These are phyloP conservation scores for Cymbopogon citratus DNA, from an alignment of 176 grass and related monocot species.

Conservation along the genomic window DNA sequence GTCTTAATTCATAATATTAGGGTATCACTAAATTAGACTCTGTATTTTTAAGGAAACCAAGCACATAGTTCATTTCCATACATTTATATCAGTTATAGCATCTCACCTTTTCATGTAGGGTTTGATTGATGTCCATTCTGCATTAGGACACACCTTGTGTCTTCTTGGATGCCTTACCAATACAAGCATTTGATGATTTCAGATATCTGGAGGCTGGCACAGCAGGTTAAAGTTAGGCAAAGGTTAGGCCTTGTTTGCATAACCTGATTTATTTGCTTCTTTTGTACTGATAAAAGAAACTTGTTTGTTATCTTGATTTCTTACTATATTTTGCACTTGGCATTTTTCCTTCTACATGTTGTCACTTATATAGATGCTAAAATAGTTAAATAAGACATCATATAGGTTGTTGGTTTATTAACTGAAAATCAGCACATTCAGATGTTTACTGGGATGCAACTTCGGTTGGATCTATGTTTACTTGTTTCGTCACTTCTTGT, in stretches of 20 bases:
- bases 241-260: constrained; percentile 43
- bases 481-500: neutral
- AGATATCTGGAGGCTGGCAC: constrained; percentile 94
- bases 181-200: constrained; percentile 38
- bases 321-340: neutral
- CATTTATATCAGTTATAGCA: neutral
- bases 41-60: neutral
- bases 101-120: neutral
- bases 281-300: neutral
- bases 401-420: neutral
- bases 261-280: neutral
- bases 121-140: neutral
- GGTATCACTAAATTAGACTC: neutral
- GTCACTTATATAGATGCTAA: neutral
- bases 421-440: neutral
- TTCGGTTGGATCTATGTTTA: neutral
- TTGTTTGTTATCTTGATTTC: neutral
- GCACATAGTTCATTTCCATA: neutral
- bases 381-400: neutral
- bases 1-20: neutral
- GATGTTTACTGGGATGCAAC: neutral
- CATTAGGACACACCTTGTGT: neutral
- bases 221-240: constrained; percentile 95
- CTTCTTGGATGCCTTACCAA: constrained; percentile 9
- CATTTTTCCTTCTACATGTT: neutral